phyloP scores from a whole-genome alignment of 192 early-diverging fungal species.

The Coemansia guatemalensis region DNA sequence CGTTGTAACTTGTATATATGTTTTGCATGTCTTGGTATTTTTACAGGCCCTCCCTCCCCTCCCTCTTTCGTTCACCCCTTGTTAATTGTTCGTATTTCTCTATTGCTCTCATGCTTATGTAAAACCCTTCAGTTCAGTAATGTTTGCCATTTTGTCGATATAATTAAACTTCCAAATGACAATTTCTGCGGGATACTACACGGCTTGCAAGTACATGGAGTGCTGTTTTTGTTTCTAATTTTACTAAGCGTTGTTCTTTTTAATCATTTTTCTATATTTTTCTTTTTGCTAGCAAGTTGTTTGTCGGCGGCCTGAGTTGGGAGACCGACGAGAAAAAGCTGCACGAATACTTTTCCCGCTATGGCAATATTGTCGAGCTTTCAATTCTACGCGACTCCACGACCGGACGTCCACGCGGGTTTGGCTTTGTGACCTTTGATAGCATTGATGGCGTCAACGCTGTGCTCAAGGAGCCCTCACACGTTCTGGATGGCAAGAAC shows the following conservation, averaged over 20 bases:
- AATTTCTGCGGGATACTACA: neutral
- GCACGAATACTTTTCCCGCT: conserved; percentile 80
- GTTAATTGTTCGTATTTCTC: conserved; percentile 5
- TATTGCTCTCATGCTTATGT: conserved; percentile 33
- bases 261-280: conserved; percentile 1
- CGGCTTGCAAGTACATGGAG: neutral
- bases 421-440: conserved; percentile 94
- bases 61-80: neutral
- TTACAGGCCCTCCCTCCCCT: neutral
- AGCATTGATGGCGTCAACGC: conserved; percentile 72
- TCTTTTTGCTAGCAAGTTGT: conserved; percentile 69
- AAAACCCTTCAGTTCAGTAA: conserved; percentile 78
- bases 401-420: conserved; percentile 87
- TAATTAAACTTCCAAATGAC: conserved; percentile 57
- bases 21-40: conserved; percentile 19
- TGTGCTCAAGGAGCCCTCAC: conserved; percentile 66
- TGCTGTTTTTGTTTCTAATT: conserved; percentile 1
- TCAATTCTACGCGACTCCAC: conserved; percentile 83
- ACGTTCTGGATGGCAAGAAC: conserved; percentile 69
- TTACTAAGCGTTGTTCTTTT: conserved; percentile 14
- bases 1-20: conserved; percentile 16
- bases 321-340: conserved; percentile 88
- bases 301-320: conserved; percentile 85
- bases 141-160: conserved; percentile 60
- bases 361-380: conserved; percentile 82